A percentile compares a stretch with the other conserved stretches of the same genome.
Evolutionary conservation across 108 stramenopile genomes (phyloP).

Genomic region (Conticribra guillardii): DNA sequence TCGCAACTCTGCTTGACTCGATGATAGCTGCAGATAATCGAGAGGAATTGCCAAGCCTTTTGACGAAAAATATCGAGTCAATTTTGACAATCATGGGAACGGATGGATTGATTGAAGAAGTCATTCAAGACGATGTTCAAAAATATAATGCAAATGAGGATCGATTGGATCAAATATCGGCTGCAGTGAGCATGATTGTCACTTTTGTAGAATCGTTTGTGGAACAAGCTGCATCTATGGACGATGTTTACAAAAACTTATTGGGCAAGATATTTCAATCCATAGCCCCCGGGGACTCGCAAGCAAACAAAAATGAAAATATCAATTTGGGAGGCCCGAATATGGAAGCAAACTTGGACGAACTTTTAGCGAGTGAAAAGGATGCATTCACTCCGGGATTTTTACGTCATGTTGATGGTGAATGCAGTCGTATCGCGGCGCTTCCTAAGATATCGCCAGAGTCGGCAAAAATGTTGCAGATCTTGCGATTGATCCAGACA

Average conservation of each 20-base stretch:
- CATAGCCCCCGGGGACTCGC: constrained; percentile 43
- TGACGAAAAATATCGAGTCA: constrained; percentile 27
- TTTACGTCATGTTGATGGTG: constrained; percentile 75
- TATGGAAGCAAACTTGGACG: constrained; percentile 59
- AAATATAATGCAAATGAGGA: constrained; percentile 6
- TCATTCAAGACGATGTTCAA: constrained; percentile 32
- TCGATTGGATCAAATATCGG: constrained; percentile 27
- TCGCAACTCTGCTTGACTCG: constrained; percentile 7
- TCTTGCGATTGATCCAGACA: constrained; percentile 75
- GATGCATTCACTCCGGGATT: constrained; percentile 77
- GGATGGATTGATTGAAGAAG: constrained; percentile 25
- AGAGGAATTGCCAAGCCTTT: constrained; percentile 28
- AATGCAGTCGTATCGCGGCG: constrained; percentile 70
- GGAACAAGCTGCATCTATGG: constrained; percentile 53
- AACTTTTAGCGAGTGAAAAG: constrained; percentile 57
- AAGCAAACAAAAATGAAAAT: constrained; percentile 5
- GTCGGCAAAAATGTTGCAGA: constrained; percentile 58
- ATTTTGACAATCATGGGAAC: constrained; percentile 20
- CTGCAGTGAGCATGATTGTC: constrained; percentile 63
- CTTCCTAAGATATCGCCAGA: constrained; percentile 61
- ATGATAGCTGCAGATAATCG: background rate
- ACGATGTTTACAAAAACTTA: constrained; percentile 60
- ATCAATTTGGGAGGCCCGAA: background rate
- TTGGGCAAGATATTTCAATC: constrained; percentile 69
- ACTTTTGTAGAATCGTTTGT: constrained; percentile 74